Base-by-base conservation (phyloP, 225 moss, liverwort and hornwort species). In the Pseudisothecium myosuroides region DNA sequence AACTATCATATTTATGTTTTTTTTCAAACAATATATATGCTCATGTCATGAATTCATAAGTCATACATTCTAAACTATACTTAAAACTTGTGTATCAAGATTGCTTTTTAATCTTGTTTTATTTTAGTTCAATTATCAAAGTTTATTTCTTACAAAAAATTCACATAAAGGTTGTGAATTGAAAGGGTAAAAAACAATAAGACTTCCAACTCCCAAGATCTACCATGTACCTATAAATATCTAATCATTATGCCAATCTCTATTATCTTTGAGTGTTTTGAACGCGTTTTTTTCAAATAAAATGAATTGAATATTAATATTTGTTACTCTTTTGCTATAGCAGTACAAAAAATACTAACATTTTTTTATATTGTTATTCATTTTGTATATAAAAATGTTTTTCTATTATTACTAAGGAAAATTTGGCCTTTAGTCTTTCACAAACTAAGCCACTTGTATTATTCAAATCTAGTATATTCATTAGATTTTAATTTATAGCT, bases 321-420 rank as follows among this genome's bases (percentile, higher is more conserved):
- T n/a, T 12, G 11, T 41, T 9, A 5, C 0, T 29, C 1, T 18
- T 9, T n/a, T 2, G 2, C 45, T 59, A 43, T 22, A n/a, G 0
- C 1, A 23, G 34, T 11, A 13, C 3, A 21, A 76, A 16, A 27
- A 18, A 28, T 1, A 36, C 0, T 29, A 22, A 3, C 9, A 10
- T 1, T 3, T 29, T 20, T 22, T 82, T 5, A 5, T 41, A 7
- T 47, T 1, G 26, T 9, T 23, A 18, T 2, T 21, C 10, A 52
- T 83, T 23, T n/a, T 10, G 3, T 4, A 47, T 2, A 32, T 5
- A 62, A 32, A 47, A 14, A 7, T 14, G 0, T 43, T 18, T 79
- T 18, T n/a, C 5, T 17, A 27, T 58, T 8, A 27, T 4, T 58
- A 28, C 4, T 15, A 28, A 27, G 3, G 22, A 7, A 80, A 39